These are phyloP conservation scores for Crithidia acanthocephali DNA, from an alignment of 208 protist genomes.

Conservation along the genomic window DNA sequence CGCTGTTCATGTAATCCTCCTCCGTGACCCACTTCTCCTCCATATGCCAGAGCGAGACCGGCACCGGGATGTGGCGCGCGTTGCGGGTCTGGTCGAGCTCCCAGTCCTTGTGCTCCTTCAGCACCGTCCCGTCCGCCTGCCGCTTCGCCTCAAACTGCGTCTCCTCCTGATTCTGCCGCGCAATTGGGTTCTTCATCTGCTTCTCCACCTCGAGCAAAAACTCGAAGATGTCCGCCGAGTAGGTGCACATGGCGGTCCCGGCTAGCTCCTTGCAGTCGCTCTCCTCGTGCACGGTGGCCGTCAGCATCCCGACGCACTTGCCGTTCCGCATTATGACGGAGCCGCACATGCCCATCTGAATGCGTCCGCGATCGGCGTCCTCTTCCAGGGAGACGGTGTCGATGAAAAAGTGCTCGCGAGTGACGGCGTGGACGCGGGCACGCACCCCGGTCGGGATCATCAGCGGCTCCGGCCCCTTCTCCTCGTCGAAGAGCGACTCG, in stretches of 20 bases:
- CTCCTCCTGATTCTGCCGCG: conserved; percentile 61
- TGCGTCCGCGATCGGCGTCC: conserved; percentile 48
- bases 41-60: conserved; percentile 88
- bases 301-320: conserved; percentile 93
- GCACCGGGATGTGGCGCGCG: conserved; percentile 87
- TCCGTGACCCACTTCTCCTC: conserved; percentile 92
- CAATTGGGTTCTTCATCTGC: conserved; percentile 81
- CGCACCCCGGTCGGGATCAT: conserved; percentile 91
- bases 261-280: conserved; percentile 80
- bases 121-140: conserved; percentile 43
- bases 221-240: conserved; percentile 86
- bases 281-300: conserved; percentile 87
- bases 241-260: conserved; percentile 90
- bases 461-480: conserved; percentile 82
- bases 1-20: conserved; percentile 85
- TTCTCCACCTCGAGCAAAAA: conserved; percentile 92
- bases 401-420: conserved; percentile 91
- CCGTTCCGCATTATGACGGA: conserved; percentile 89
- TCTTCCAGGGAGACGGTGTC: conserved; percentile 83
- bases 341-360: conserved; percentile 93
- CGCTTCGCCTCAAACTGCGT: conserved; percentile 73
- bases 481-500: conserved; percentile 90
- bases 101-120: conserved; percentile 62
- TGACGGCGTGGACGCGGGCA: conserved; percentile 75
- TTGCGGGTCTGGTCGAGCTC: conserved; percentile 77